phyloP scores from a whole-genome alignment of 441 rosid species.

The Adansonia gregorii region DNA sequence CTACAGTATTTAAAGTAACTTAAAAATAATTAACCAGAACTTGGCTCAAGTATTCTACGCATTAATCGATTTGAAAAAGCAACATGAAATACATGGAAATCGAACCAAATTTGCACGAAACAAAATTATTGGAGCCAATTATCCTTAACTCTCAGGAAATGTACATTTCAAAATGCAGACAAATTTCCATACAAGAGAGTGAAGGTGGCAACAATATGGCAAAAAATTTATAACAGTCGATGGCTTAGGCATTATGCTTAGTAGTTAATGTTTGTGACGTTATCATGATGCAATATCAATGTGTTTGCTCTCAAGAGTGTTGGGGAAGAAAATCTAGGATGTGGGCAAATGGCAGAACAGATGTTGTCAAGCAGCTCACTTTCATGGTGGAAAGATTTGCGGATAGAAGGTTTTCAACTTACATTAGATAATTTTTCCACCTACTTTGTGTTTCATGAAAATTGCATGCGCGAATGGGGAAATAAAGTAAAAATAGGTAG shows the following conservation, averaged over 20 bases:
- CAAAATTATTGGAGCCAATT: neutral
- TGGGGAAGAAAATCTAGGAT: neutral
- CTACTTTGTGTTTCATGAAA: neutral
- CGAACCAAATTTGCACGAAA: neutral
- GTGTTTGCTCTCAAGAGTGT: neutral
- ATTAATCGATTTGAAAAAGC: neutral
- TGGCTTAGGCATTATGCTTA: neutral
- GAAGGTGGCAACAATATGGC: neutral
- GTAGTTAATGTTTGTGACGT: neutral
- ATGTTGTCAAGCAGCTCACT: neutral
- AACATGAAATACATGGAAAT: neutral
- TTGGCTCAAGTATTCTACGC: neutral
- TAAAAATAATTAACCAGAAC: neutral
- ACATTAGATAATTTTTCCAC: neutral
- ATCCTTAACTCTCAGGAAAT: neutral
- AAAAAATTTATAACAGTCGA: neutral
- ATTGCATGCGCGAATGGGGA: neutral
- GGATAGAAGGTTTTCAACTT: neutral
- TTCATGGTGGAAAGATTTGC: neutral
- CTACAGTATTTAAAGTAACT: too few species aligned
- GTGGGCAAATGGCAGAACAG: neutral
- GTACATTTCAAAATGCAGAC: neutral
- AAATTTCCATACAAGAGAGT: neutral
- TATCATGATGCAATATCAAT: neutral
- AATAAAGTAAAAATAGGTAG: neutral